Conservation (phyloP, 805 yeast genomes). For the Lachancea sp. region DNA sequence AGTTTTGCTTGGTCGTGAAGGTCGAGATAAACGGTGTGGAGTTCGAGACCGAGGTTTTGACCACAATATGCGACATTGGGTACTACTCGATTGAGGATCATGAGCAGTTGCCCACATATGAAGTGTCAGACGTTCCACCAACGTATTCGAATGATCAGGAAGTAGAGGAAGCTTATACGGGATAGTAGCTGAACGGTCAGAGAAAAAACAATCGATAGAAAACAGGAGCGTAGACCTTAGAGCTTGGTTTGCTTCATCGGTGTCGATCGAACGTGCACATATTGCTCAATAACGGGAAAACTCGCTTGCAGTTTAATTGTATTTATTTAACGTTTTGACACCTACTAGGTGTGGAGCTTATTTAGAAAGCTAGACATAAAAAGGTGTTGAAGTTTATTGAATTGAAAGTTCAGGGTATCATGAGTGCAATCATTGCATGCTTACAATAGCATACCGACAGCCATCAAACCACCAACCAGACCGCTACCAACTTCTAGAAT, state of each 20-base stretch:
- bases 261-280: not conserved
- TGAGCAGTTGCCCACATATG: constrained; percentile 7
- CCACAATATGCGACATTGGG: constrained; percentile 20
- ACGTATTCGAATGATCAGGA: not conserved
- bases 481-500: constrained; percentile 25
- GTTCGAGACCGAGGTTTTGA: constrained; percentile 22
- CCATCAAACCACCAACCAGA: constrained; percentile 22
- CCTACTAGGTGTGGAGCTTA: no score
- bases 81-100: constrained; percentile 1
- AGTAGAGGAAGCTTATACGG: not conserved
- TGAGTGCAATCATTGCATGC: not conserved
- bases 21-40: constrained; percentile 21
- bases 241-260: no score
- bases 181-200: no score
- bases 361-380: no score
- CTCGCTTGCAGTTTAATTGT: not conserved
- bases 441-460: constrained; percentile 11
- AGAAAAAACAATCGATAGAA: no score
- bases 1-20: constrained; percentile 24
- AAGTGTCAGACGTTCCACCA: constrained; percentile 5
- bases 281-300: not conserved
- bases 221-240: no score
- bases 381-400: not conserved
- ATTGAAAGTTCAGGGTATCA: constrained; percentile 9
- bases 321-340: not conserved